Conservation (phyloP, 2,329 filamentous ascomycete genomes). For the Teratosphaeriaceae sp. region DNA sequence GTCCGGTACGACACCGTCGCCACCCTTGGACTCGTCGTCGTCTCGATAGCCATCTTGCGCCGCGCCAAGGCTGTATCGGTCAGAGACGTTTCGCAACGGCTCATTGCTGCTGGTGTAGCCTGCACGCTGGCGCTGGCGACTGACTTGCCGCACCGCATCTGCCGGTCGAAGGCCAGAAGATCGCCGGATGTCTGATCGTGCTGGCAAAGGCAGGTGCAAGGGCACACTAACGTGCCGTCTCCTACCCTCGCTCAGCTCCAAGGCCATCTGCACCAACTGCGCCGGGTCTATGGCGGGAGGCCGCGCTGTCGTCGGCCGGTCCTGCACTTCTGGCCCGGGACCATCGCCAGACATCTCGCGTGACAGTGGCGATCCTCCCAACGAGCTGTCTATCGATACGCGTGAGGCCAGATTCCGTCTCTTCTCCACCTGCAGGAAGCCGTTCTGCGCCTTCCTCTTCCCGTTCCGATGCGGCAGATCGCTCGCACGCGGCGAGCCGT, state of each 20-base stretch:
- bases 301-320: not conserved
- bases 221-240: constrained; percentile 56
- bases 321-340: constrained; percentile 6
- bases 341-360: constrained; percentile 17
- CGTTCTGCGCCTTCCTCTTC: constrained; percentile 16
- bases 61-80: not conserved
- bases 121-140: not conserved
- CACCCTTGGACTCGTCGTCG: not conserved
- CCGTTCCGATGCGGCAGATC: constrained; percentile 8
- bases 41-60: constrained; percentile 7
- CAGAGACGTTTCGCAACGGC: not conserved
- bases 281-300: constrained; percentile 65
- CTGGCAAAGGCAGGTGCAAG: constrained; percentile 44
- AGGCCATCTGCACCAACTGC: constrained; percentile 87
- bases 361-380: constrained; percentile 23
- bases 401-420: constrained; percentile 9
- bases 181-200: constrained; percentile 43
- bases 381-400: constrained; percentile 21
- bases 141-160: not conserved
- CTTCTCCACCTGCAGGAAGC: constrained; percentile 14
- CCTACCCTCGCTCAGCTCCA: constrained; percentile 78
- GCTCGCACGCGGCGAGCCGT: constrained; percentile 11
- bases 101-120: constrained; percentile 1
- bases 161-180: constrained; percentile 32
- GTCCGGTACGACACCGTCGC: not conserved